Evolutionary conservation across 2,329 filamentous ascomycete genomes (phyloP), one percentile per base, ranked within the genome.

Genomic region (Bipolaris zeicola): DNA sequence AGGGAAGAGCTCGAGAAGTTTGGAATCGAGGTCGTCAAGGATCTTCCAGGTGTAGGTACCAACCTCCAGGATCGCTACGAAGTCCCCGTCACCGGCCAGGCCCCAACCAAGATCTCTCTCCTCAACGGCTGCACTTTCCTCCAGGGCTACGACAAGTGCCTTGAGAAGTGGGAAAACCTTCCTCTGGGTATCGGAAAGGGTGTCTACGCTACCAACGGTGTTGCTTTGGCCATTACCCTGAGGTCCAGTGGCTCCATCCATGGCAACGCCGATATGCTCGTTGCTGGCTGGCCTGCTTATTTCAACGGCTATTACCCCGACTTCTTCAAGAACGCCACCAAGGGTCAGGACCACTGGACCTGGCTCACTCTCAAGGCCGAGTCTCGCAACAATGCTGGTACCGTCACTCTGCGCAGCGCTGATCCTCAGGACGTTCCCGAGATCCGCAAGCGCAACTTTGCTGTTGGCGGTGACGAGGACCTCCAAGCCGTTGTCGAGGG

Each of bases 1-100:
- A 66, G 72, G 10, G 68, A 76, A 0, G 82, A 87, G 61, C 80
- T 90, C 5, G 60, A 78, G 18, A 76, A 78, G 50, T 80, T 84
- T 65, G 73, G 77, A n/a, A 88, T 89, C 60, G 66, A 78, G 1
- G 74, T 84, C 0, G 62, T 87, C 16, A 77, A 81, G 3, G 80
- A 88, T 58, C 82, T 85, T 0, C 82, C 83, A 1, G 85, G 87
- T 42, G 86, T 90, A 3, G 87, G 87, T 5, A 82, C 81, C 55
- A 87, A 89, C 73, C 78, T 90, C 3, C 80, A 87, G 47, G 87
- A 90, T 66, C 85, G 87, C 43, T 83, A 83, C 41, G 83, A 82
- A 57, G 48, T 62, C 11, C 54, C 60, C 8, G 77, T 85, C 14
- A 77, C 81, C 0, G 82, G 81, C 51, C 72, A 80, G 48, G 68